phyloP scores from a whole-genome alignment of 441 rosid species.

The Pelargonium fulgidum region DNA sequence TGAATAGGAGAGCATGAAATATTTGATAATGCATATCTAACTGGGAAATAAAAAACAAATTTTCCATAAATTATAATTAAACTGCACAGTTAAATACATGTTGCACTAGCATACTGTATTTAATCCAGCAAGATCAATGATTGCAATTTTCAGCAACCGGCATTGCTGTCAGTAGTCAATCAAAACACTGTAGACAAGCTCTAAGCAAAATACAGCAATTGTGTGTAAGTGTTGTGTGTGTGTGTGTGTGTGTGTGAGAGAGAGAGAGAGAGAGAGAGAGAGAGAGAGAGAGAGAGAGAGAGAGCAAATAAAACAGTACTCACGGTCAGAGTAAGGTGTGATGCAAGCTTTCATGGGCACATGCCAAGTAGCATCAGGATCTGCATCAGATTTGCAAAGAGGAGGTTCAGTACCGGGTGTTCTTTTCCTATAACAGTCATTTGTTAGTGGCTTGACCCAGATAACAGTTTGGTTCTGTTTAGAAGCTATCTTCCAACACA shows the following conservation, averaged over 20 bases:
- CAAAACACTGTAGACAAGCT: too few relatives aligned
- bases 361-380: conserved; percentile 80
- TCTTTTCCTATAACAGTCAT: conserved; percentile 82
- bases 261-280: too few relatives aligned
- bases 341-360: conserved; percentile 92
- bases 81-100: background rate
- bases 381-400: conserved; percentile 70
- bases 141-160: too few relatives aligned
- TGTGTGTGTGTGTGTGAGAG: background rate
- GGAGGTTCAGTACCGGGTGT: conserved; percentile 80
- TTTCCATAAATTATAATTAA: conserved; percentile 11
- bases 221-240: background rate
- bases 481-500: conserved; percentile 93
- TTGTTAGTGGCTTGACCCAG: conserved; percentile 87
- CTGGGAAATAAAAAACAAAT: too few relatives aligned
- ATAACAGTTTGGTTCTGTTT: conserved; percentile 91
- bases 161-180: too few relatives aligned
- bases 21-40: too few relatives aligned
- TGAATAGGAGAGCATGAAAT: too few relatives aligned
- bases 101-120: too few relatives aligned
- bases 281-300: background rate
- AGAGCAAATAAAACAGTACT: conserved; percentile 30
- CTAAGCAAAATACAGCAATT: background rate
- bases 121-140: too few relatives aligned
- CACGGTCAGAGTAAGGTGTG: conserved; percentile 77